Conservation (phyloP, 2,329 filamentous ascomycete species). For the Arachnomyces sp. region DNA sequence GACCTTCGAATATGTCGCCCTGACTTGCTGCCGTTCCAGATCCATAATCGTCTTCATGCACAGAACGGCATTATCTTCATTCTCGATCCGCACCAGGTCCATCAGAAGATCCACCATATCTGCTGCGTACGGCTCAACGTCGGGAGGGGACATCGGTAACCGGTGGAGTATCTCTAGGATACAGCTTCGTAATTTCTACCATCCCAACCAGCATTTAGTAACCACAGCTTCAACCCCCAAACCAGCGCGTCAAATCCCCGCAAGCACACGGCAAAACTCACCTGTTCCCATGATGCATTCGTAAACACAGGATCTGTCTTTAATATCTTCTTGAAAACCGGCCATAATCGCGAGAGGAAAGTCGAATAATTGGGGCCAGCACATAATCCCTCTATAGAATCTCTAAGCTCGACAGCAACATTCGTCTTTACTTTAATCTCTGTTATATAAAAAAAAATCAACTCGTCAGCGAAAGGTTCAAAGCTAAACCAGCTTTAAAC, state of each 20-base stretch:
- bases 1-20: constrained; percentile 70
- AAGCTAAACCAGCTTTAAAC: background rate
- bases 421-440: constrained; percentile 76
- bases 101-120: constrained; percentile 88
- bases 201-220: constrained; percentile 6
- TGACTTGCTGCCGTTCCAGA: constrained; percentile 84
- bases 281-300: constrained; percentile 82
- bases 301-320: constrained; percentile 83
- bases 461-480: constrained; percentile 5
- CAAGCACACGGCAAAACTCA: constrained; percentile 33
- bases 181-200: constrained; percentile 78
- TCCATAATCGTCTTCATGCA: constrained; percentile 98
- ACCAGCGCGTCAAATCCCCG: background rate
- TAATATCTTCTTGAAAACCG: constrained; percentile 77
- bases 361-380: constrained; percentile 66
- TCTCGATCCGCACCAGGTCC: constrained; percentile 79
- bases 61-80: constrained; percentile 97
- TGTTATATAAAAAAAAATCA: constrained; percentile 28
- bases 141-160: constrained; percentile 63
- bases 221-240: background rate
- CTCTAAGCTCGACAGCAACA: constrained; percentile 76
- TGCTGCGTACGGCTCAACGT: constrained; percentile 81
- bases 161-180: constrained; percentile 91
- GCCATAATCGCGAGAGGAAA: constrained; percentile 82
- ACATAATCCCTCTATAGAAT: constrained; percentile 77